These are phyloP conservation scores for Corchorus capsularis DNA, from an alignment of 345 rosid species.

Conservation along the genomic window DNA sequence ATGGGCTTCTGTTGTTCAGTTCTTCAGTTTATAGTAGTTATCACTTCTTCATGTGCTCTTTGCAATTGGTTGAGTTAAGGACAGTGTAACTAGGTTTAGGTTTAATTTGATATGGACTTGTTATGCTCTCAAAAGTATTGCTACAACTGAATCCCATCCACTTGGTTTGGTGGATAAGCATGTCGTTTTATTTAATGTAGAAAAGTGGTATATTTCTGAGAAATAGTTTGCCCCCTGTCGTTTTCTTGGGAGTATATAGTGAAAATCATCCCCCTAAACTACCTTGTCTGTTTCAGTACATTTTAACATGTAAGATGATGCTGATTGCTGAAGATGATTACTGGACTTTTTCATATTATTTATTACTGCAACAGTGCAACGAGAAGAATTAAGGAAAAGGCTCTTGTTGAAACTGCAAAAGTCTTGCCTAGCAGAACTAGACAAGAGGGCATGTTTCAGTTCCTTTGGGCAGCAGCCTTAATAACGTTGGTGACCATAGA, in stretches of 20 bases:
- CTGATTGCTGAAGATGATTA: not conserved
- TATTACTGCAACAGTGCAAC: no score
- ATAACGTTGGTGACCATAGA: not conserved
- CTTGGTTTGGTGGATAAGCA: not conserved
- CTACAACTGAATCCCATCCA: not conserved
- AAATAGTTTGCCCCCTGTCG: not conserved
- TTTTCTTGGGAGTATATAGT: not conserved
- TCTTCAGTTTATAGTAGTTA: not conserved
- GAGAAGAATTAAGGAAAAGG: no score
- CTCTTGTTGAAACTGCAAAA: no score
- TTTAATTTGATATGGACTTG: not conserved
- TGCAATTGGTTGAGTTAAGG: not conserved
- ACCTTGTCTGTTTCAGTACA: not conserved
- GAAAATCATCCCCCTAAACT: not conserved
- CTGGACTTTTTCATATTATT: no score
- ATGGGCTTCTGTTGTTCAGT: not conserved
- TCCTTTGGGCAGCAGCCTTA: not conserved
- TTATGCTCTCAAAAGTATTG: not conserved
- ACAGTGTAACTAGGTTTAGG: not conserved
- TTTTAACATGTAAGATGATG: not conserved
- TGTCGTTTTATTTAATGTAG: not conserved
- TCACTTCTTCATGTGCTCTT: not conserved
- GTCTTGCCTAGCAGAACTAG: not conserved
- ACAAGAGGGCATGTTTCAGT: not conserved
- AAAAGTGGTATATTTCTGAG: not conserved